Evolutionary conservation across 2,329 filamentous ascomycete species (phyloP).

Genomic region (Cercospora zeae-maydis): DNA sequence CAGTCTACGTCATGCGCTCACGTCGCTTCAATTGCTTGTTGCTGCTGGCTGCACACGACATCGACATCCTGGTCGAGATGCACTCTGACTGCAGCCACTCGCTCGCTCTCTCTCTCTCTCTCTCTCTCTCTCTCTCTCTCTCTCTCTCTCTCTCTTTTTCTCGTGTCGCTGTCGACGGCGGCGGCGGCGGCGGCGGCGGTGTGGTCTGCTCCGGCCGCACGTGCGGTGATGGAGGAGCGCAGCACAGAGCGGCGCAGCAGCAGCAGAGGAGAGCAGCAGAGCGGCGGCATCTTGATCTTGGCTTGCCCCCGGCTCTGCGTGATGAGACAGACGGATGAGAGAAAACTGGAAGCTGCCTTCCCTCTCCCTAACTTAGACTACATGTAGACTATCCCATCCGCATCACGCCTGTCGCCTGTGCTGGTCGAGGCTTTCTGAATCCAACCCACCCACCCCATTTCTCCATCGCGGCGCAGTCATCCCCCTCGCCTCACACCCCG

Average conservation of each 20-base stretch:
- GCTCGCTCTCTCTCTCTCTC: background rate
- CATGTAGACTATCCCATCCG: no score
- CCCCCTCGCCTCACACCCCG: no score
- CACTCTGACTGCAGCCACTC: background rate
- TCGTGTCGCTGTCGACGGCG: no score
- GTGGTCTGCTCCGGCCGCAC: background rate
- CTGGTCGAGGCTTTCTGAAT: no score
- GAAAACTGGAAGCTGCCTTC: background rate
- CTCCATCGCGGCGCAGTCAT: no score
- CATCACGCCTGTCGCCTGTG: no score
- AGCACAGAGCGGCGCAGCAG: background rate
- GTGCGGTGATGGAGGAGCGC: background rate
- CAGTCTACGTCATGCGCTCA: constrained; percentile 1
- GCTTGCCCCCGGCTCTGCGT: background rate
- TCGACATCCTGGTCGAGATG: background rate
- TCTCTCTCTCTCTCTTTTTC: background rate
- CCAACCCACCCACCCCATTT: no score
- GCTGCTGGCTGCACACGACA: background rate
- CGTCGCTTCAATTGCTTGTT: background rate
- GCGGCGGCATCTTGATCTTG: background rate
- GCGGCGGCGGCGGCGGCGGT: background rate
- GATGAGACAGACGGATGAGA: no score
- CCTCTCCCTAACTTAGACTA: background rate
- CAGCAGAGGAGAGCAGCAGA: no score
- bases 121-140: background rate